Evolutionary conservation across 106 monocot species (phyloP).

Genomic region (Allium cepa): DNA sequence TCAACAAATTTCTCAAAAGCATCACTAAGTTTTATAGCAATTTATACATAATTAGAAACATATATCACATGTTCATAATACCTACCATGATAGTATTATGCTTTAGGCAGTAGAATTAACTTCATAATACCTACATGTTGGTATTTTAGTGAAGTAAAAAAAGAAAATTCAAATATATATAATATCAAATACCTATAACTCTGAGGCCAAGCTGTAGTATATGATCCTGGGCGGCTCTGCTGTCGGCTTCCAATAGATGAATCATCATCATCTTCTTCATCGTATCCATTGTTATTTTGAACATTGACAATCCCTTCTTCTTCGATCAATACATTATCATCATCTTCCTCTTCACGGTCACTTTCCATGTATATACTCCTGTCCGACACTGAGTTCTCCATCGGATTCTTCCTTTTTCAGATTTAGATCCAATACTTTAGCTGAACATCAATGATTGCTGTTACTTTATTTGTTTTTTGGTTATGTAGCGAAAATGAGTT

Average conservation of each 20-base stretch:
- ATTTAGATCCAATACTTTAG: too few relatives aligned
- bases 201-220: conserved; percentile 66
- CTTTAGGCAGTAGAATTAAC: neutral
- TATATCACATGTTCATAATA: neutral
- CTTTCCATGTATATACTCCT: conserved; percentile 6
- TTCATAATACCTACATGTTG: neutral
- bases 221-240: conserved; percentile 58
- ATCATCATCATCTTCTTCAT: conserved; percentile 28
- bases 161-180: neutral
- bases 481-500: too few relatives aligned
- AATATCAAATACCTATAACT: conserved; percentile 53
- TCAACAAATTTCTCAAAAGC: neutral
- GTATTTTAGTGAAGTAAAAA: neutral
- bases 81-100: neutral
- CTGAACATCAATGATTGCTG: too few relatives aligned
- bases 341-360: conserved; percentile 30
- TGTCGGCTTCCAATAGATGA: conserved; percentile 27
- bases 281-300: neutral
- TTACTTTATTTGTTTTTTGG: too few relatives aligned
- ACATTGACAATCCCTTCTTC: neutral
- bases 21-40: neutral
- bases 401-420: neutral
- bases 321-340: neutral
- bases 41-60: too few relatives aligned
- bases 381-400: neutral